These are phyloP conservation scores for Desmodesmus armatus DNA, from an alignment of 139 green algal genomes.

Conservation along the genomic window DNA sequence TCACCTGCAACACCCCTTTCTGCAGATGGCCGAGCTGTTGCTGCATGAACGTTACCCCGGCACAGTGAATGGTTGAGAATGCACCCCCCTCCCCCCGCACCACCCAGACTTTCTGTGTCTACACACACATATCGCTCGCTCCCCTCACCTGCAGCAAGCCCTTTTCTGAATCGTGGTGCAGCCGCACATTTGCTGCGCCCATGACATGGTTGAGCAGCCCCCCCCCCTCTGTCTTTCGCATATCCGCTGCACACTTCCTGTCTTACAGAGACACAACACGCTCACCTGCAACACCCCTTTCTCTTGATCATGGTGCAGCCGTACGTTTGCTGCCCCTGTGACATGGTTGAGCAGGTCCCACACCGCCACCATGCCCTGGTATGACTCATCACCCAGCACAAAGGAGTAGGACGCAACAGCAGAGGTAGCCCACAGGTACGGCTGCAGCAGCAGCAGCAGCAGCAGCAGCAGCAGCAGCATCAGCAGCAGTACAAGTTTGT, in stretches of 20 bases:
- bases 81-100: too few species aligned
- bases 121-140: too few species aligned
- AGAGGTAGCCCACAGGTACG: conserved; percentile 69
- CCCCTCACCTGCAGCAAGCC: conserved; percentile 73
- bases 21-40: too few species aligned
- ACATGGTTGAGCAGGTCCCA: conserved; percentile 76
- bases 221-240: too few species aligned
- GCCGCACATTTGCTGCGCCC: conserved; percentile 64
- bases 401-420: conserved; percentile 80
- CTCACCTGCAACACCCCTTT: conserved; percentile 67
- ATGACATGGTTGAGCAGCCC: conserved; percentile 84
- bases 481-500: neutral
- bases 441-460: conserved; percentile 18
- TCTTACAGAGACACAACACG: too few species aligned
- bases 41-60: too few species aligned
- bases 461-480: neutral
- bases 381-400: conserved; percentile 74
- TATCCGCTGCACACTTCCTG: too few species aligned
- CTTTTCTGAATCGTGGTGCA: conserved; percentile 62
- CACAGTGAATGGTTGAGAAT: too few species aligned
- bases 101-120: too few species aligned
- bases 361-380: conserved; percentile 60
- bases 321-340: conserved; percentile 66
- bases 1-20: too few species aligned
- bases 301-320: conserved; percentile 65